phyloP scores from a whole-genome alignment of 257 asterid genomes.

The Solanum lycopersicoides region DNA sequence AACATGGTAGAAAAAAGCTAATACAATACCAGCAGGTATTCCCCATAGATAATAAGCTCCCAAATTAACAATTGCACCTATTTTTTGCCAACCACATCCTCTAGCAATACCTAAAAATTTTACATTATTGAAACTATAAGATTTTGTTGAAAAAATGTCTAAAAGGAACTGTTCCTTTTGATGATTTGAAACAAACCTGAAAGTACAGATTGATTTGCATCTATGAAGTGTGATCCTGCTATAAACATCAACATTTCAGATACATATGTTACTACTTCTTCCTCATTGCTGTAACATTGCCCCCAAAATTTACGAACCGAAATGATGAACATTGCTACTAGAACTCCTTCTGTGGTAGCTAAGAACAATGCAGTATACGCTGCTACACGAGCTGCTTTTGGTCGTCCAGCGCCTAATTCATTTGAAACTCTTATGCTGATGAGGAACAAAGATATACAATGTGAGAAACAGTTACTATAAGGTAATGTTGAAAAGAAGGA shows the following conservation, averaged over 20 bases:
- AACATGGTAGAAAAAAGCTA: slow-evolving; percentile 41
- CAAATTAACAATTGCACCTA: slow-evolving; percentile 53
- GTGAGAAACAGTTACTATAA: not conserved
- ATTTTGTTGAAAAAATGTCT: not conserved
- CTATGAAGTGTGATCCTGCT: slow-evolving; percentile 41
- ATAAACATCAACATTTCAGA: slow-evolving; percentile 44
- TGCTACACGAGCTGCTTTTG: slow-evolving; percentile 48
- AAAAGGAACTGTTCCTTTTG: not conserved
- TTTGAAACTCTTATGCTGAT: slow-evolving; percentile 52
- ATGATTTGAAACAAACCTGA: slow-evolving; percentile 11
- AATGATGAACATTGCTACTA: slow-evolving; percentile 34
- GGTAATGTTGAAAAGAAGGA: not conserved
- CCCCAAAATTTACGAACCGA: slow-evolving; percentile 53
- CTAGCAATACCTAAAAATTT: not conserved
- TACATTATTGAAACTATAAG: slow-evolving; percentile 15
- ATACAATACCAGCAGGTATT: slow-evolving; percentile 36
- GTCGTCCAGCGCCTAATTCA: slow-evolving; percentile 58
- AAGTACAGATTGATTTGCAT: slow-evolving; percentile 32
- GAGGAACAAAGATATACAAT: not conserved
- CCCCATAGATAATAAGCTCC: slow-evolving; percentile 58
- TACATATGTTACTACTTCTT: slow-evolving; percentile 34
- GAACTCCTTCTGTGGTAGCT: slow-evolving; percentile 36
- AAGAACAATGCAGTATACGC: slow-evolving; percentile 33
- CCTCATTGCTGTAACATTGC: slow-evolving; percentile 43
- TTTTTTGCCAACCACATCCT: slow-evolving; percentile 80